A percentile compares a stretch with the other conserved stretches of the same genome.
phyloP scores from a whole-genome alignment of 106 monocot genomes.

The Iris macrosiphon region DNA sequence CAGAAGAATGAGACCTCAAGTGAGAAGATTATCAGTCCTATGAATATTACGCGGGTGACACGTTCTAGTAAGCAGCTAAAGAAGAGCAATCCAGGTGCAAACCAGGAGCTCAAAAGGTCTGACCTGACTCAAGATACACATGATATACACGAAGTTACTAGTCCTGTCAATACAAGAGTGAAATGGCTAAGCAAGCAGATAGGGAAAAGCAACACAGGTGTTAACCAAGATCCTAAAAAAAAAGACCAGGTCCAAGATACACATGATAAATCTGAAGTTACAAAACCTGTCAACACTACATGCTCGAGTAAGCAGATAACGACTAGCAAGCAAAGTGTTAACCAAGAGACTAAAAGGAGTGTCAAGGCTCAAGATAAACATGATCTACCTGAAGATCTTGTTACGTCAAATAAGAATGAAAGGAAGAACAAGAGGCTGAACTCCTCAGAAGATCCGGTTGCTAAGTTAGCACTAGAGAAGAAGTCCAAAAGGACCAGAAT shows the following conservation, averaged over 20 bases:
- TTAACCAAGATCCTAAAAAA: not conserved
- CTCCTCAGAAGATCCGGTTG: not conserved
- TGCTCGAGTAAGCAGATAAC: not conserved
- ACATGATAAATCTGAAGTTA: not conserved
- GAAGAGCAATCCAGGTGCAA: too few species aligned
- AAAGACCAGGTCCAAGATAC: not conserved
- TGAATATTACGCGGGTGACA: not conserved
- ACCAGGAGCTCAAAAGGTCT: not conserved
- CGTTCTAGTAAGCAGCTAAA: too few species aligned
- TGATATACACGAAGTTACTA: not conserved
- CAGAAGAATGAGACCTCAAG: not conserved
- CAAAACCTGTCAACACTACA: too few species aligned
- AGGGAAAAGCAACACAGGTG: not conserved
- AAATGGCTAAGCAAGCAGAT: not conserved
- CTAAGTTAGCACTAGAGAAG: not conserved
- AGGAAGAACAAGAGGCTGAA: constrained; percentile 17
- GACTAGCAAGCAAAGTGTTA: not conserved
- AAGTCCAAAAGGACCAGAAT: constrained; percentile 12
- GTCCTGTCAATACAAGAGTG: not conserved
- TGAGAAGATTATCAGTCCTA: not conserved
- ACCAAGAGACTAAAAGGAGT: not conserved
- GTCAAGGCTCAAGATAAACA: not conserved
- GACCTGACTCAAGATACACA: not conserved
- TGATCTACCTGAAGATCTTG: constrained; percentile 1
- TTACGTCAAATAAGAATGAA: not conserved